Evolutionary conservation across 768 basidiomycete genomes (phyloP).

Genomic region (Suillus subaureus): DNA sequence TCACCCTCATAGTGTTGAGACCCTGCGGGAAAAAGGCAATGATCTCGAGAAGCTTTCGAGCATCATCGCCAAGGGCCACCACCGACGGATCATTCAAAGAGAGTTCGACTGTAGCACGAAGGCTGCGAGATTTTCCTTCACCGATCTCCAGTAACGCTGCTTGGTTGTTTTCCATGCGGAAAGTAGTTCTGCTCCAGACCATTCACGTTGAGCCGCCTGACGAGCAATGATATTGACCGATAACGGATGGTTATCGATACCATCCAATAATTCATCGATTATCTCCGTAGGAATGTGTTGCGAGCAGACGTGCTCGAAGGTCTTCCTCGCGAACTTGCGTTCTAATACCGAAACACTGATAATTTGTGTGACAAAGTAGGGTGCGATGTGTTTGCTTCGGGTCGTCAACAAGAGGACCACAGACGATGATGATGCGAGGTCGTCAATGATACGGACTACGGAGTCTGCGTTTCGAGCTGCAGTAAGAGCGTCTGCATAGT

Average conservation of each 20-base stretch:
- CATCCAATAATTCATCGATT: neutral
- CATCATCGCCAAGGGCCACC: slow-evolving; percentile 1
- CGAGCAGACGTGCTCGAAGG: neutral
- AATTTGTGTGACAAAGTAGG: neutral
- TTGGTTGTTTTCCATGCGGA: slow-evolving; percentile 1
- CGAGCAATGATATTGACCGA: slow-evolving; percentile 5
- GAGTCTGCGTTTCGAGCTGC: neutral
- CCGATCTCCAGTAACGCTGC: neutral
- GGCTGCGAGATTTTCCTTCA: neutral
- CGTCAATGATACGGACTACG: neutral
- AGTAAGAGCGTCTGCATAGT: slow-evolving; percentile 4
- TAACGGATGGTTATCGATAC: neutral
- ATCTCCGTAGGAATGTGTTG: neutral
- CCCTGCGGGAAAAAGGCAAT: slow-evolving; percentile 10
- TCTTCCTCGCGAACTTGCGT: neutral
- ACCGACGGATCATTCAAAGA: slow-evolving; percentile 1
- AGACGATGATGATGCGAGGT: slow-evolving; percentile 4
- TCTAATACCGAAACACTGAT: neutral
- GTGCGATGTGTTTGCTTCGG: neutral
- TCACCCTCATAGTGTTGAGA: neutral
- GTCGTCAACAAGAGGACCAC: slow-evolving; percentile 8
- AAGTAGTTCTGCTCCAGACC: slow-evolving; percentile 5
- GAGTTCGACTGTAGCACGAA: neutral
- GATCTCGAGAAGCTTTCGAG: slow-evolving; percentile 5
- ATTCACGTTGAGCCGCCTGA: slow-evolving; percentile 1